Base-by-base conservation (phyloP, 2,329 filamentous ascomycete species). In the Fusarium hostae region DNA sequence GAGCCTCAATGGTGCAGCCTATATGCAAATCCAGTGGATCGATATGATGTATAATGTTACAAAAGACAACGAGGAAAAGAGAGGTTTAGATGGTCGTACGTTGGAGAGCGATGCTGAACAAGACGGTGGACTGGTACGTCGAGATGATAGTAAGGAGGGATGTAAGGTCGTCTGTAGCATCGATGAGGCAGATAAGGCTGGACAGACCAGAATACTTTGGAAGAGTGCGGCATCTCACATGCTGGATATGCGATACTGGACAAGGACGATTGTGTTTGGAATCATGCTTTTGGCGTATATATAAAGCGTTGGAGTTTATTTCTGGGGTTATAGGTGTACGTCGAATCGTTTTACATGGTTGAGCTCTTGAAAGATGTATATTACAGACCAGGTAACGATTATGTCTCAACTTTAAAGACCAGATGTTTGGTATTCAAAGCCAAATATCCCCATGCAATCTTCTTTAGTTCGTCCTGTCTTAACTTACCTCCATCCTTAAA, bases 11-110 rank as follows among this genome's bases (percentile, higher is more conserved):
- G 81, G 80, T 15, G 82, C 82, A 47, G 88, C 88, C 1, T 85
- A 84, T 67, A 81, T 91, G 73, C 86, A 91, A 74, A 83, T 91
- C 22, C 86, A 89, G 80, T 91, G 88, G 88, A 85, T 90, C 47
- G 87, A 91, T 74, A 83, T 91, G 79, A 82, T 88, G 26, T 90
- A 86, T 74, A 87, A 88, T 70, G 77, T 75, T 18, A 85, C 54
- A 35, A 24, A 50, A 50, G 47, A 39, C n/a, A 55, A 40, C 15
- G 51, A 64, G 43, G 37, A 59, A 13, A 73, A 70, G 41, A 72
- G 70, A 51, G 32, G 62, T 28, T 34, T 64, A 18, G 50, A 55
- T n/a, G 22, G 20, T 4, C 44, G 16, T 9, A 9, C 35, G 12
- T 54, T 30, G 35, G 37, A 40, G 22, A 41, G 50, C 9, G 61